Conservation (phyloP, 345 rosid genomes). For the Brassica rapa region DNA sequence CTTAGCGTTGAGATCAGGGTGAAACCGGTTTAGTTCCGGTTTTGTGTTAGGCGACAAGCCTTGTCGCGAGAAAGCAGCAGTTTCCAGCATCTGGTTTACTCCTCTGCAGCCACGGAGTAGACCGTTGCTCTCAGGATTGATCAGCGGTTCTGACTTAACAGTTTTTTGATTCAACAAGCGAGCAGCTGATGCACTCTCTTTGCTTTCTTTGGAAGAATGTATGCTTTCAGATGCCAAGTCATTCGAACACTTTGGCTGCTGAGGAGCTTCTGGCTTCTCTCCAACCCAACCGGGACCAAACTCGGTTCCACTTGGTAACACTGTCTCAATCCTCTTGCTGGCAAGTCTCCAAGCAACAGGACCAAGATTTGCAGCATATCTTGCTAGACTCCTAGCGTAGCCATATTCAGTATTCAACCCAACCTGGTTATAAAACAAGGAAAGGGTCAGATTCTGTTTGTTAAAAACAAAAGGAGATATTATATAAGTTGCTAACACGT, state of each 20-base stretch:
- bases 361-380: slow-evolving; percentile 75
- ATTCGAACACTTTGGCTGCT: slow-evolving; percentile 36
- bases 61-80: background rate
- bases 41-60: background rate
- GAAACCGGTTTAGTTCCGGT: slow-evolving; percentile 28
- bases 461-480: slow-evolving; percentile 1
- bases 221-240: slow-evolving; percentile 26
- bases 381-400: slow-evolving; percentile 79
- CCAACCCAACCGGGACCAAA: slow-evolving; percentile 94
- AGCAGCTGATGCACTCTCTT: slow-evolving; percentile 39
- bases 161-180: slow-evolving; percentile 45
- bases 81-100: background rate
- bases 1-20: slow-evolving; percentile 61
- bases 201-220: slow-evolving; percentile 24
- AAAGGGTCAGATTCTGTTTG: slow-evolving; percentile 27
- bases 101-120: background rate
- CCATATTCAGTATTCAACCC: slow-evolving; percentile 74
- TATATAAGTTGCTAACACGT: slow-evolving; percentile 31
- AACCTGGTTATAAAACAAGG: slow-evolving; percentile 50
- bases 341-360: slow-evolving; percentile 72
- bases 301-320: slow-evolving; percentile 56
- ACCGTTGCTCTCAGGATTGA: slow-evolving; percentile 13
- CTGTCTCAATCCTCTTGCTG: slow-evolving; percentile 52
- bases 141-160: background rate
- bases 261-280: slow-evolving; percentile 50